Evolutionary conservation across 768 basidiomycete genomes (phyloP).

Genomic region (Boletus sp.): DNA sequence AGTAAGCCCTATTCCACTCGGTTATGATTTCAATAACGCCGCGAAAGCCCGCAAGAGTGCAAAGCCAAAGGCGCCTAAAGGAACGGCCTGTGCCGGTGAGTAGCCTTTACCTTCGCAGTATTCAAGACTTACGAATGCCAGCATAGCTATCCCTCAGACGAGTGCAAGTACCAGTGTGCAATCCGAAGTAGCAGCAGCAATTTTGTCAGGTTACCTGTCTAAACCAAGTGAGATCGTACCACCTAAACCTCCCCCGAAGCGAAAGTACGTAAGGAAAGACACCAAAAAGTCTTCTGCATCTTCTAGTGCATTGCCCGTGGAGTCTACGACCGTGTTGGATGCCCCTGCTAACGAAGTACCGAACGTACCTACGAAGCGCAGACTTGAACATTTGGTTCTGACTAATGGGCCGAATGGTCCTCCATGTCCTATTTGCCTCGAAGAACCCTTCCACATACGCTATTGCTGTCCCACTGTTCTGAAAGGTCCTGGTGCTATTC

Average conservation of each 20-base stretch:
- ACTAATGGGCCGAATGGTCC: conserved; percentile 4
- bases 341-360: background rate
- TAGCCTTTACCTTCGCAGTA: background rate
- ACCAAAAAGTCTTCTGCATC: conserved; percentile 2
- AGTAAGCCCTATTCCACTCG: conserved; percentile 6
- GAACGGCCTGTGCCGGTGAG: conserved; percentile 16
- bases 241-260: conserved; percentile 6
- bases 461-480: conserved; percentile 47
- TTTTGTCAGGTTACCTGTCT: conserved; percentile 7
- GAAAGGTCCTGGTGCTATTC: conserved; percentile 42
- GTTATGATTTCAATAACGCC: conserved; percentile 3
- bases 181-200: conserved; percentile 20
- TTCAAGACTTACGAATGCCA: conserved; percentile 20
- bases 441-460: conserved; percentile 44
- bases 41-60: conserved; percentile 5
- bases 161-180: conserved; percentile 14
- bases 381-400: background rate
- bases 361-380: background rate
- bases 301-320: background rate
- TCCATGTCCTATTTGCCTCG: conserved; percentile 46
- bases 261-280: conserved; percentile 7
- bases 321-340: background rate
- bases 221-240: conserved; percentile 2
- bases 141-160: conserved; percentile 21
- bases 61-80: background rate